These are phyloP conservation scores for Harrya chromipes DNA, from an alignment of 768 basidiomycete genomes.

Conservation along the genomic window DNA sequence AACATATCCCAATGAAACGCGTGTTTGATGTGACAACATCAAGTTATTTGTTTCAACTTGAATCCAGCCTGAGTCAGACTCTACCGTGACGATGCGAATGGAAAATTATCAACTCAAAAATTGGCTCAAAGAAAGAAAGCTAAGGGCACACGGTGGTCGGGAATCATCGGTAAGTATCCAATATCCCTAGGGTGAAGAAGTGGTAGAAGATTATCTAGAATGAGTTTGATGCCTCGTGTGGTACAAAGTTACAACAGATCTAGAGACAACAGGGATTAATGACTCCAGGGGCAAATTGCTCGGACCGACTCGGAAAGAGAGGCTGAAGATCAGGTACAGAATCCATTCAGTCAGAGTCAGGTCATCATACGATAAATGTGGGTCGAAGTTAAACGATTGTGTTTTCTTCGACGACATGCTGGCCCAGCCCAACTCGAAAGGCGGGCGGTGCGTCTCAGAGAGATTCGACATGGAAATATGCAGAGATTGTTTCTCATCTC, in stretches of 20 bases:
- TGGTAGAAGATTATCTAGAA: not conserved
- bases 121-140: slow-evolving; percentile 2
- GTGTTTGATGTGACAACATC: slow-evolving; percentile 11
- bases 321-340: slow-evolving; percentile 79
- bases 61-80: not conserved
- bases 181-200: not conserved
- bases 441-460: too few species aligned
- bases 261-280: not conserved
- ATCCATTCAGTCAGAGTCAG: slow-evolving; percentile 53
- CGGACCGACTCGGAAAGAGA: slow-evolving; percentile 50
- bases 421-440: too few species aligned
- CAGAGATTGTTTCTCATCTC: too few species aligned
- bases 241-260: slow-evolving; percentile 9
- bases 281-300: slow-evolving; percentile 9
- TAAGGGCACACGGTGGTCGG: slow-evolving; percentile 13
- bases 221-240: not conserved
- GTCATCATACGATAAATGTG: too few species aligned
- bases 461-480: too few species aligned
- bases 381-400: too few species aligned
- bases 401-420: too few species aligned
- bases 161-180: slow-evolving; percentile 3
- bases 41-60: slow-evolving; percentile 1
- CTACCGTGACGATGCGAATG: too few species aligned
- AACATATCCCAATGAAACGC: not conserved
- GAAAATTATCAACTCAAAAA: not conserved